These are phyloP conservation scores for Litsea cubeba DNA, from an alignment of 164 flowering plant species.

Conservation along the genomic window DNA sequence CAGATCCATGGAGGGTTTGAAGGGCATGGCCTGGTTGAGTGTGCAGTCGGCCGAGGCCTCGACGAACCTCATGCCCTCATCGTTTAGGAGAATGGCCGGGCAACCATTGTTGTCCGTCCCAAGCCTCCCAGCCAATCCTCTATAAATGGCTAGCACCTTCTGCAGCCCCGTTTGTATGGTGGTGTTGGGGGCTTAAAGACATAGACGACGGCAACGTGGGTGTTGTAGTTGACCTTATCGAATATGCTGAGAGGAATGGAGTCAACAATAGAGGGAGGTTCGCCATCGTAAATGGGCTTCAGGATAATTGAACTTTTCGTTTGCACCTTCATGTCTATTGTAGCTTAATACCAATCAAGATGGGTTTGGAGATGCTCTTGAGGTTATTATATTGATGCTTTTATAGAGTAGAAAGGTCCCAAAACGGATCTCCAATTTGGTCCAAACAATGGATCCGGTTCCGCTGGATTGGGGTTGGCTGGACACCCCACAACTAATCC, in stretches of 20 bases:
- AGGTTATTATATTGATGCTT: too few species aligned
- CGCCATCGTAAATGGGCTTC: slow-evolving; percentile 20
- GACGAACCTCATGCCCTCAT: slow-evolving; percentile 11
- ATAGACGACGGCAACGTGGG: slow-evolving; percentile 21
- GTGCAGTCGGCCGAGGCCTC: slow-evolving; percentile 12
- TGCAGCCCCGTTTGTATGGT: slow-evolving; percentile 13
- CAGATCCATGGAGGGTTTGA: slow-evolving; percentile 5
- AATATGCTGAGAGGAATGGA: slow-evolving; percentile 23
- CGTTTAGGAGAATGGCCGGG: background rate
- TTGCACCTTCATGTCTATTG: background rate
- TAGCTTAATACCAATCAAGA: too few species aligned
- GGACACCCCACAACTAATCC: too few species aligned
- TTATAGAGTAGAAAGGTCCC: too few species aligned
- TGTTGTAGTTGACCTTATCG: slow-evolving; percentile 23
- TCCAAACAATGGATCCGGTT: too few species aligned
- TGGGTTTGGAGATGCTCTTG: too few species aligned
- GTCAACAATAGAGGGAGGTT: slow-evolving; percentile 19
- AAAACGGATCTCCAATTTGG: too few species aligned
- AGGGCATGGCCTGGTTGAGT: slow-evolving; percentile 1
- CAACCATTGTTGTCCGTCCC: slow-evolving; percentile 2
- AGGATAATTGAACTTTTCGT: slow-evolving; percentile 19
- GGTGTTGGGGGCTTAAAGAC: slow-evolving; percentile 5
- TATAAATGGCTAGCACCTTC: slow-evolving; percentile 7
- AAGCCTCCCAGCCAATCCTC: slow-evolving; percentile 16
- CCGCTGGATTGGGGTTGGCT: too few species aligned